Evolutionary conservation across 257 asterid genomes (phyloP), one percentile per base, ranked within the genome.

Genomic region (Forsythia viridissima): DNA sequence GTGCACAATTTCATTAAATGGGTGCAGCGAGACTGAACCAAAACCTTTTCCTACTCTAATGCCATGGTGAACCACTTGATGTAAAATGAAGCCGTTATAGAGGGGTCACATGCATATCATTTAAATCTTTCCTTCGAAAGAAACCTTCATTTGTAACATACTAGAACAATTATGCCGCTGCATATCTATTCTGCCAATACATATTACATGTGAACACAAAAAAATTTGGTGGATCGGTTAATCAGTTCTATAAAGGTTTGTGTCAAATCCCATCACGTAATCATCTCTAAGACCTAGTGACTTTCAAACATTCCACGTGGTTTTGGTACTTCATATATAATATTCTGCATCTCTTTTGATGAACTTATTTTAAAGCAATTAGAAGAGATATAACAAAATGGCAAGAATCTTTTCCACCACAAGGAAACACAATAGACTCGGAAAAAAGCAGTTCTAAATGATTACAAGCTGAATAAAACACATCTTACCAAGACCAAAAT

Each of bases 401-500:
- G 70, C 41, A 46, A 39, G 39, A 55, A 18, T 37, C 21, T 38
- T 72, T 73, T 71, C 6, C 18, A 6, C 51, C 4, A 24, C 2
- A 34, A 24, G 36, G 44, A 36, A 69, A 70, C 16, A 41, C 34
- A 46, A 79, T 11, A 71, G 44, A n/a, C 55, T 36, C 42, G 61
- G 51, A 30, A 12, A 39, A 43, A 71, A 51, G 39, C 70, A 81
- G 68, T 69, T 59, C 7, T 67, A 70, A 2, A 8, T 24, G 37
- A 59, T 59, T 13, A 70, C 68, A 77, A 76, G 65, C 69, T 67
- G 21, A 43, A 69, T 69, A 55, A 46, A 73, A 67, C 10, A 57
- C 79, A 83, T 80, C 98, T 90, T 86, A 95, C 99, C 99, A 80
- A 95, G 98, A 80, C 99, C 99, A 86, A 95, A 95, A 87, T 95